phyloP scores from a whole-genome alignment of 2,329 filamentous ascomycete species.

The Ilyonectria robusta region DNA sequence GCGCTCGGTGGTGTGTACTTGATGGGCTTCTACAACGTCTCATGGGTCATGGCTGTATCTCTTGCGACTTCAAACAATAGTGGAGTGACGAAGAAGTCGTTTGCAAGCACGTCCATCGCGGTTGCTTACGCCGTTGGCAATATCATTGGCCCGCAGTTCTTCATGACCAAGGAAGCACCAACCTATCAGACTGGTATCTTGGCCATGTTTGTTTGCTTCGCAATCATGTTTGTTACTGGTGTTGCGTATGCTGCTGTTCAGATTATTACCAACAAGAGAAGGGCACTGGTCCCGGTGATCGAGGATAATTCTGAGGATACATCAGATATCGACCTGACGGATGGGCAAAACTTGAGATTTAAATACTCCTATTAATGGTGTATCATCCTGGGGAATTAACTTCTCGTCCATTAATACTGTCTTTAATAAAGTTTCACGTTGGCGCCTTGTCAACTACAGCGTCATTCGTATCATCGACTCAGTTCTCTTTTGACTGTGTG shows the following conservation, averaged over 20 bases:
- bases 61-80: neutral
- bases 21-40: constrained; percentile 51
- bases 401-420: neutral
- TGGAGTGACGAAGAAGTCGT: neutral
- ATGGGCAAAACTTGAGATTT: constrained; percentile 38
- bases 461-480: too few species aligned
- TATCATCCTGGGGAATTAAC: neutral
- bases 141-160: constrained; percentile 50
- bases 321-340: constrained; percentile 31
- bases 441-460: too few species aligned
- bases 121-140: constrained; percentile 40
- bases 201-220: constrained; percentile 46
- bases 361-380: constrained; percentile 35
- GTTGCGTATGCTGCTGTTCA: constrained; percentile 40
- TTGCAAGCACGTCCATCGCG: neutral
- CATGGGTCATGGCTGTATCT: neutral
- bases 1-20: constrained; percentile 49
- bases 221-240: constrained; percentile 41
- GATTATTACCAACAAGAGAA: constrained; percentile 41
- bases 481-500: too few species aligned
- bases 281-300: constrained; percentile 13
- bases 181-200: constrained; percentile 47
- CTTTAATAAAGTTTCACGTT: too few species aligned
- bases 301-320: constrained; percentile 19
- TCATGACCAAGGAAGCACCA: constrained; percentile 46